Percentiles rank a stretch among this genome's conserved stretches.
phyloP scores from a whole-genome alignment of 257 asterid species.

The Capsicum pubescens region DNA sequence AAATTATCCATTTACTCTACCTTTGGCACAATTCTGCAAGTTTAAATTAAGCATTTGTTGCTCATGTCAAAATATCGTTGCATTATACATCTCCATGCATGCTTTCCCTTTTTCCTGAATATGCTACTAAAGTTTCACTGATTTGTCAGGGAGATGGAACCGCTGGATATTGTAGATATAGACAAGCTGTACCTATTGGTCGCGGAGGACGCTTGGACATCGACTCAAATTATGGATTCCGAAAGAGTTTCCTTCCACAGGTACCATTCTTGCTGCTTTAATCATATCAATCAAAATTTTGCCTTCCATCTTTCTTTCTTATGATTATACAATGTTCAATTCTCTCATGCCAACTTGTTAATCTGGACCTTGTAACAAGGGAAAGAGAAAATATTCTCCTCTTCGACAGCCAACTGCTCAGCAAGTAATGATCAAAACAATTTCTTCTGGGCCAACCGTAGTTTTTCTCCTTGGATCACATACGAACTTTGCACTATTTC shows the following conservation, averaged over 20 bases:
- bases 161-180: conserved; percentile 82
- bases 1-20: neutral
- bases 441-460: conserved; percentile 73
- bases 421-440: conserved; percentile 65
- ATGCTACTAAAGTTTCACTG: neutral
- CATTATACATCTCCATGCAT: neutral
- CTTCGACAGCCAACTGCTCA: conserved; percentile 78
- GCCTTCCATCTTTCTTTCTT: too few relatives aligned
- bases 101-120: neutral
- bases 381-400: conserved; percentile 70
- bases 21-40: neutral
- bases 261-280: conserved; percentile 37
- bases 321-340: too few relatives aligned
- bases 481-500: conserved; percentile 73
- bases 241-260: conserved; percentile 86
- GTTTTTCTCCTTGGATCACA: conserved; percentile 59
- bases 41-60: neutral
- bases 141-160: conserved; percentile 62
- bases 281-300: neutral
- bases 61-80: neutral
- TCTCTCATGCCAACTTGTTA: too few relatives aligned
- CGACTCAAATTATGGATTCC: conserved; percentile 72
- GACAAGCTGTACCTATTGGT: conserved; percentile 84
- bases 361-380: conserved; percentile 47
- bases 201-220: conserved; percentile 69